A percentile compares a stretch with the other conserved stretches of the same genome.
Conservation (phyloP, 179 eudicot species). For the Silene noctiflora region DNA sequence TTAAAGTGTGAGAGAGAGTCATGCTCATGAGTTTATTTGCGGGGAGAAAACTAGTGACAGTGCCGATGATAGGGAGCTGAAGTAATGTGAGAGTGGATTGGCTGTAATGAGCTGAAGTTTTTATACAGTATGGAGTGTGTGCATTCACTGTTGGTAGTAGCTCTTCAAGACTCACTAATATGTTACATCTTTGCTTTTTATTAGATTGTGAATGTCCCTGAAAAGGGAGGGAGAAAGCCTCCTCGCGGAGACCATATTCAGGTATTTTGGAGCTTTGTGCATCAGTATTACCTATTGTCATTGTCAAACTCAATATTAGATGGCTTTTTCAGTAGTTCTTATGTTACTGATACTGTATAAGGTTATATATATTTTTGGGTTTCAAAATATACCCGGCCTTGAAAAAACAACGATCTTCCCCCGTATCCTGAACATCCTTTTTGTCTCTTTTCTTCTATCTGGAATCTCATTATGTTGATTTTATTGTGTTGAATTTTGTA, state of each 20-base stretch:
- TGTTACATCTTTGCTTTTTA: background rate
- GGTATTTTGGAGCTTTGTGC: conserved; percentile 37
- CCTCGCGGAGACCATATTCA: conserved; percentile 89
- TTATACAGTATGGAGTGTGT: background rate
- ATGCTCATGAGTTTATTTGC: background rate
- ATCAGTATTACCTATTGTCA: background rate
- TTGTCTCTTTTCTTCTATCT: background rate
- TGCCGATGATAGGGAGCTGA: background rate
- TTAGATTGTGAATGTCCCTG: conserved; percentile 89
- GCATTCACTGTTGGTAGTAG: background rate
- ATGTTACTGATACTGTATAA: too few species aligned
- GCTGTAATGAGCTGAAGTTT: background rate
- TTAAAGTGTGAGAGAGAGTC: background rate
- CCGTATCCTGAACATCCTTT: background rate
- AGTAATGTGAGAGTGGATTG: background rate
- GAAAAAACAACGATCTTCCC: background rate
- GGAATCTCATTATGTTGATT: too few species aligned
- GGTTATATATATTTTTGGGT: background rate
- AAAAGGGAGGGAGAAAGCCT: conserved; percentile 91
- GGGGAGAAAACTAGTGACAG: background rate
- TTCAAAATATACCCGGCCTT: background rate
- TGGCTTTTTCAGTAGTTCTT: too few species aligned
- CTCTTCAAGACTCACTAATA: conserved; percentile 9
- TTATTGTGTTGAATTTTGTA: background rate
- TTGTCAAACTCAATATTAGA: background rate